A percentile compares a stretch with the other conserved stretches of the same genome.
phyloP scores from a whole-genome alignment of 345 rosid species.

The Turnera subulata region DNA sequence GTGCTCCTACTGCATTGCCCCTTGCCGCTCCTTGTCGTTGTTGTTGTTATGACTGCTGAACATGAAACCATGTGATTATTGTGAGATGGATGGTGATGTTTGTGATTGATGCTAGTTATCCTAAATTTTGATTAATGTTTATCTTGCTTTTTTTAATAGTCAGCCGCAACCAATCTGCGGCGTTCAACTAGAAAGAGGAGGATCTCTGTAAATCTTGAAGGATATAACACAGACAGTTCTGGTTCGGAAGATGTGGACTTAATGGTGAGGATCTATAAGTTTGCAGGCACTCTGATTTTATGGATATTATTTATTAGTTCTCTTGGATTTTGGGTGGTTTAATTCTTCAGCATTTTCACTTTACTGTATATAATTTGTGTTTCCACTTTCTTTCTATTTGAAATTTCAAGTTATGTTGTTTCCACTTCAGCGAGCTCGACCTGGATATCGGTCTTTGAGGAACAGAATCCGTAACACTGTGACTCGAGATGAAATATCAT shows the following conservation, averaged over 20 bases:
- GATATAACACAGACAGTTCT: conserved; percentile 68
- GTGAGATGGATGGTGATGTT: no score
- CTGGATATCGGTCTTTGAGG: conserved; percentile 34
- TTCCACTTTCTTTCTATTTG: conserved; percentile 5
- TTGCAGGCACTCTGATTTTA: background rate
- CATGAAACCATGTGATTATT: background rate
- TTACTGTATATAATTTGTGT: background rate
- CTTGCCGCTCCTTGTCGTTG: no score
- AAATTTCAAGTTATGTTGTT: conserved; percentile 16
- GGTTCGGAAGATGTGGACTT: conserved; percentile 93
- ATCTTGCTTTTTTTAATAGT: conserved; percentile 41
- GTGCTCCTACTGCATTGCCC: conserved; percentile 2
- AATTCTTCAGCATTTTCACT: no score
- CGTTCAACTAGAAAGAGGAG: conserved; percentile 96
- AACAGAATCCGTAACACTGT: conserved; percentile 49
- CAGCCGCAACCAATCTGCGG: conserved; percentile 72
- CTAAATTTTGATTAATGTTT: conserved; percentile 18
- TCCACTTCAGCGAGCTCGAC: conserved; percentile 30
- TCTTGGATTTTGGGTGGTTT: no score
- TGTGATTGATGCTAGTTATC: conserved; percentile 4
- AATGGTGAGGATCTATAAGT: conserved; percentile 58
- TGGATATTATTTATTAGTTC: conserved; percentile 1
- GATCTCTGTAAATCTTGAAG: conserved; percentile 72
- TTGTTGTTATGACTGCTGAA: background rate
- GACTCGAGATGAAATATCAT: conserved; percentile 53